These are phyloP conservation scores for Spergularia marina DNA, from an alignment of 148 eudicot genomes.

Conservation along the genomic window DNA sequence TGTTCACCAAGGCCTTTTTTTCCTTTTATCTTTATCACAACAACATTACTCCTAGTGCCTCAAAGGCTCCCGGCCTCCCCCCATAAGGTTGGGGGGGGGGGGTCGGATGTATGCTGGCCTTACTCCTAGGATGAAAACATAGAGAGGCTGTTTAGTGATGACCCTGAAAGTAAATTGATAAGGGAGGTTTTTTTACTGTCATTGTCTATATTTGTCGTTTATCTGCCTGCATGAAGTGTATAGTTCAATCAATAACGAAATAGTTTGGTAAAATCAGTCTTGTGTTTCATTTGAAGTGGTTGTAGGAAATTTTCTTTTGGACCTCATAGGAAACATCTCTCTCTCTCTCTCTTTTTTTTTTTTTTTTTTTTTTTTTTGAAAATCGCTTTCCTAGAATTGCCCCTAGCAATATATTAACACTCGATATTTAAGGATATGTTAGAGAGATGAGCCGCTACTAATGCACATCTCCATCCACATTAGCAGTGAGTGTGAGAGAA, in stretches of 20 bases:
- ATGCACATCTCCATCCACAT: not conserved
- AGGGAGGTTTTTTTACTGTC: not conserved
- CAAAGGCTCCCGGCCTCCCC: too few species aligned
- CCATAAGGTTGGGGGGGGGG: too few species aligned
- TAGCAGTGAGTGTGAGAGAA: not conserved
- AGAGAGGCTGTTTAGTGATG: too few species aligned
- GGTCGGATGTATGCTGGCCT: not conserved
- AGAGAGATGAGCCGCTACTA: not conserved
- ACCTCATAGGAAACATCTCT: not conserved
- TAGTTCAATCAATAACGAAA: not conserved
- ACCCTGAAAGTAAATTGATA: too few species aligned
- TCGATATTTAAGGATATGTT: not conserved
- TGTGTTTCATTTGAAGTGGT: not conserved
- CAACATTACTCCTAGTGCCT: too few species aligned
- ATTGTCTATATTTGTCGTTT: conserved; percentile 4
- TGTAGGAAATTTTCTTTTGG: not conserved
- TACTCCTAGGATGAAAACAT: too few species aligned
- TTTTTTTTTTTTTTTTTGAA: too few species aligned
- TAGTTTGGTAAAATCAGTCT: not conserved
- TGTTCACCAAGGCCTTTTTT: not conserved
- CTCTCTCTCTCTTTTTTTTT: too few species aligned
- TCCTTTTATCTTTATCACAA: not conserved
- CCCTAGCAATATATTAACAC: not conserved
- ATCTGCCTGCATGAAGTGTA: not conserved
- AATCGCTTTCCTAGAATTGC: not conserved